These are phyloP conservation scores for Fusarium sp. DNA, from an alignment of 2,329 filamentous ascomycete genomes.

Conservation along the genomic window DNA sequence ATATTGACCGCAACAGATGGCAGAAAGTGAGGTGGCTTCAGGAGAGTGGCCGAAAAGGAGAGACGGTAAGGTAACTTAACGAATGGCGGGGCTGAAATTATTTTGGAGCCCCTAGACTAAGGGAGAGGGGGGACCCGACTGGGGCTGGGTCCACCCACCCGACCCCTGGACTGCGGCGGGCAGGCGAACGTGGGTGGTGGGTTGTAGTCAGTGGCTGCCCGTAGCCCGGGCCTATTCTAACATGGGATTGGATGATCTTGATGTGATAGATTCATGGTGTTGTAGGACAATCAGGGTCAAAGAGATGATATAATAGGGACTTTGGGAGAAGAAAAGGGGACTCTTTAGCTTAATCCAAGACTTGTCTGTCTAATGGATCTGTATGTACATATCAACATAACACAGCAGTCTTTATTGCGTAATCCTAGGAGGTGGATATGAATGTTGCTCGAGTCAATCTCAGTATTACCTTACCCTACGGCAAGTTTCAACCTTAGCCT, in stretches of 20 bases:
- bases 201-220: background rate
- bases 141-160: constrained; percentile 14
- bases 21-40: constrained; percentile 41
- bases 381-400: no score
- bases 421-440: background rate
- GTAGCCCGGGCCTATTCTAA: constrained; percentile 4
- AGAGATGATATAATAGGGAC: constrained; percentile 13
- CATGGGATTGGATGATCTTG: constrained; percentile 23
- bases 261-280: constrained; percentile 17
- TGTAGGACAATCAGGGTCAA: constrained; percentile 18
- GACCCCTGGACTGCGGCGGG: constrained; percentile 24
- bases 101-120: constrained; percentile 49
- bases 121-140: constrained; percentile 10
- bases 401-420: background rate
- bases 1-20: constrained; percentile 45
- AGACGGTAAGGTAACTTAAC: constrained; percentile 40
- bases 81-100: constrained; percentile 59
- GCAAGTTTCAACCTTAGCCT: background rate
- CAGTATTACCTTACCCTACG: constrained; percentile 1
- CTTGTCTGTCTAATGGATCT: background rate
- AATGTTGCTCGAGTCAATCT: constrained; percentile 9
- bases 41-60: constrained; percentile 51
- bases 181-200: constrained; percentile 7
- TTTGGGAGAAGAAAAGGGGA: constrained; percentile 5
- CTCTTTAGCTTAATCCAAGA: background rate